Percentiles rank a stretch among this genome's conserved stretches.
These are phyloP conservation scores for Saccharomycopsis capsularis DNA, from an alignment of 805 yeast genomes.

Conservation along the genomic window DNA sequence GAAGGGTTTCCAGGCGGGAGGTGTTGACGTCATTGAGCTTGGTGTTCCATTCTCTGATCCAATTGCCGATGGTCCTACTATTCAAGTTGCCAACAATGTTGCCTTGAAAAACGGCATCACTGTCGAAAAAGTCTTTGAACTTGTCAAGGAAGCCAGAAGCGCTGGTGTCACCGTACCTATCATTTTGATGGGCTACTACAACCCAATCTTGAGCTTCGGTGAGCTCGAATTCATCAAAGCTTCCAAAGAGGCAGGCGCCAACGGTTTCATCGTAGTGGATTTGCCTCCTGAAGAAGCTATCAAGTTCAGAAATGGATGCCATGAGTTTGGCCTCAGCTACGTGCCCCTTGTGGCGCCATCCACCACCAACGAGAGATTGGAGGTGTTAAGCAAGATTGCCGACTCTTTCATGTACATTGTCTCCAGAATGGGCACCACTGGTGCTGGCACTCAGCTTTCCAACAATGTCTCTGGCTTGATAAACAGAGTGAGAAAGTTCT, in stretches of 20 bases:
- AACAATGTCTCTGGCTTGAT: constrained; percentile 61
- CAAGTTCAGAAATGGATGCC: constrained; percentile 69
- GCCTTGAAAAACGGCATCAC: constrained; percentile 82
- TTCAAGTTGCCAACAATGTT: constrained; percentile 78
- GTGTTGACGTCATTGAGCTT: constrained; percentile 89
- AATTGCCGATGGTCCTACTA: constrained; percentile 97
- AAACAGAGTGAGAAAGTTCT: constrained; percentile 62
- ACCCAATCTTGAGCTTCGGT: constrained; percentile 86
- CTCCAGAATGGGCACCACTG: constrained; percentile 97
- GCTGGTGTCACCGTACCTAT: constrained; percentile 85
- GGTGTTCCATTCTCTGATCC: constrained; percentile 98
- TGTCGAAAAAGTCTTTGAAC: constrained; percentile 57
- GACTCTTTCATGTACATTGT: constrained; percentile 96
- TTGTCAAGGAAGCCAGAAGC: constrained; percentile 68
- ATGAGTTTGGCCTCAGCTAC: constrained; percentile 65
- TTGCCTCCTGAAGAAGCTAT: constrained; percentile 97
- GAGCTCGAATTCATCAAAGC: constrained; percentile 76
- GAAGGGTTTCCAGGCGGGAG: constrained; percentile 88
- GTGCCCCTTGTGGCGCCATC: constrained; percentile 96
- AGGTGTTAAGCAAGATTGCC: constrained; percentile 73
- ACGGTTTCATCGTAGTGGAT: constrained; percentile 91
- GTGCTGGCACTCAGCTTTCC: constrained; percentile 65
- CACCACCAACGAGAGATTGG: constrained; percentile 83
- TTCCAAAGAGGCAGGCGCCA: constrained; percentile 84
- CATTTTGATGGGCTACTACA: constrained; percentile 95